Conservation (phyloP, 2,329 filamentous ascomycete genomes). For the Chaetomium globosum region DNA sequence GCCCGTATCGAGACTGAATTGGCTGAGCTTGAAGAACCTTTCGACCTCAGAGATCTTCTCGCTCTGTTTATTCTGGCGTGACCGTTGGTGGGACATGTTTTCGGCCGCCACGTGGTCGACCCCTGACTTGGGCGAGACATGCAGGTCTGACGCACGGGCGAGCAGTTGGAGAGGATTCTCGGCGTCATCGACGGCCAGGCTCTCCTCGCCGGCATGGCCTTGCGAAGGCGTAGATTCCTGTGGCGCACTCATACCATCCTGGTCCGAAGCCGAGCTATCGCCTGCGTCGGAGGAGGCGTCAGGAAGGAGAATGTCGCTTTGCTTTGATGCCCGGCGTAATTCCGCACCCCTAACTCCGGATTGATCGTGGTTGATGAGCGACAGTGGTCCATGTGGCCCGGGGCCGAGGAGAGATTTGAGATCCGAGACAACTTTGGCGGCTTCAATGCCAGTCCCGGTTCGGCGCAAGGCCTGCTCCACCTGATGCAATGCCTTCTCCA, state of each 20-base stretch:
- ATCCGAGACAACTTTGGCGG: conserved; percentile 51
- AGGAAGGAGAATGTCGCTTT: conserved; percentile 32
- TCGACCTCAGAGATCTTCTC: conserved; percentile 55
- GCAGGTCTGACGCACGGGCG: conserved; percentile 70
- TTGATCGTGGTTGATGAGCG: conserved; percentile 20
- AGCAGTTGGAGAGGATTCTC: conserved; percentile 75
- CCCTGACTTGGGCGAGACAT: conserved; percentile 50
- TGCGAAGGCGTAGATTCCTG: conserved; percentile 37
- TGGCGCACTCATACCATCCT: conserved; percentile 39
- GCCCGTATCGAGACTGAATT: conserved; percentile 64
- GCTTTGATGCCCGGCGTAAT: conserved; percentile 23
- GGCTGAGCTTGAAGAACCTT: conserved; percentile 67
- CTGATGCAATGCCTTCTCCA: conserved; percentile 74
- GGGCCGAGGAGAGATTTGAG: conserved; percentile 47
- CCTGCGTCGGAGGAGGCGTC: conserved; percentile 38
- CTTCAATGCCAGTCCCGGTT: conserved; percentile 52
- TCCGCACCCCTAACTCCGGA: conserved; percentile 28
- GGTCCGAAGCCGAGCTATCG: conserved; percentile 38
- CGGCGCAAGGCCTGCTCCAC: conserved; percentile 70
- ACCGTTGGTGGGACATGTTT: conserved; percentile 29
- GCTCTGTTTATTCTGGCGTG: conserved; percentile 40
- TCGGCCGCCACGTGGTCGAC: conserved; percentile 33
- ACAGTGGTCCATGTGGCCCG: conserved; percentile 31
- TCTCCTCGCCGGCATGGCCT: conserved; percentile 49
- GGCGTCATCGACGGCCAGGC: conserved; percentile 68